phyloP scores from a whole-genome alignment of 2,329 filamentous ascomycete genomes.

The Knufia petricola region DNA sequence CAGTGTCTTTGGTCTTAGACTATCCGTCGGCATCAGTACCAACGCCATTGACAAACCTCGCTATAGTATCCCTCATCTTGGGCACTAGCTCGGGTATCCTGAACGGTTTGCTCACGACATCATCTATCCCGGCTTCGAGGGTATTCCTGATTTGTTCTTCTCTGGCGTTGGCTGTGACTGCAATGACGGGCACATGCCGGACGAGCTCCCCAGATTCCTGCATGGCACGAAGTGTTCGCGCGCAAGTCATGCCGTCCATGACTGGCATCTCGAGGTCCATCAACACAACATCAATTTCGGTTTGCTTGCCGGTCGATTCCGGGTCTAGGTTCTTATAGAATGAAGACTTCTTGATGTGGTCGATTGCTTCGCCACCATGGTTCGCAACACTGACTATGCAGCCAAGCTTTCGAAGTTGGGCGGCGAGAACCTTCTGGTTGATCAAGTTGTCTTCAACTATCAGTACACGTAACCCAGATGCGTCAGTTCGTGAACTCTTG shows the following conservation, averaged over 20 bases:
- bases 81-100: conserved; percentile 61
- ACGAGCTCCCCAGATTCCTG: conserved; percentile 45
- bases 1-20: too few species aligned
- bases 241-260: conserved; percentile 71
- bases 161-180: conserved; percentile 62
- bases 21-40: neutral
- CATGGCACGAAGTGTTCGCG: conserved; percentile 57
- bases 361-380: conserved; percentile 36
- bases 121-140: conserved; percentile 64
- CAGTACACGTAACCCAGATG: conserved; percentile 24
- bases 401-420: conserved; percentile 29
- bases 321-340: conserved; percentile 39
- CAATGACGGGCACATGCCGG: conserved; percentile 27
- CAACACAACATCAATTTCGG: conserved; percentile 52
- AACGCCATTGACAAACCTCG: conserved; percentile 10
- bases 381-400: conserved; percentile 29
- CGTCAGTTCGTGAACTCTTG: neutral
- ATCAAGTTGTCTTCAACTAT: conserved; percentile 39
- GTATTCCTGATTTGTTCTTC: conserved; percentile 64
- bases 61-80: conserved; percentile 51
- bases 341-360: conserved; percentile 60
- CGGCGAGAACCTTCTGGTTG: conserved; percentile 32
- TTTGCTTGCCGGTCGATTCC: neutral
- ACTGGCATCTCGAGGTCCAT: conserved; percentile 81
- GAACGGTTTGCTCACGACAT: conserved; percentile 72